phyloP scores from a whole-genome alignment of 192 early-diverging fungal genomes.

The Backusella morwellensis region DNA sequence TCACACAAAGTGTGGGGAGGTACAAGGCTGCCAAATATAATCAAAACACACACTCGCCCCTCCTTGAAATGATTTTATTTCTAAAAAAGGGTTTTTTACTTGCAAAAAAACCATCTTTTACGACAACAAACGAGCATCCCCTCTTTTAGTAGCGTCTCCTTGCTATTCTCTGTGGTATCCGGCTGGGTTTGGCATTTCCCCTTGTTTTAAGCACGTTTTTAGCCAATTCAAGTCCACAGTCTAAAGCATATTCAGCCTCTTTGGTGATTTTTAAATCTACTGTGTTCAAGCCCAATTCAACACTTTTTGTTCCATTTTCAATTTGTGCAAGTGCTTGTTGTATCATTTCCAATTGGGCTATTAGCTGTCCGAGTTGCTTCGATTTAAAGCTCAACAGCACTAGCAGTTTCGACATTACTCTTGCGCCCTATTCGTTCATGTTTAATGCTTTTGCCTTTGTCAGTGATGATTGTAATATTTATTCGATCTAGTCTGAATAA shows the following conservation, averaged over 20 bases:
- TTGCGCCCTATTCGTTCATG: background rate
- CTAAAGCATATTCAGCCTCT: background rate
- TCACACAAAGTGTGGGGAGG: background rate
- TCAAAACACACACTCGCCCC: background rate
- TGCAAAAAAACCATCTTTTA: background rate
- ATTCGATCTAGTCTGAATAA: background rate
- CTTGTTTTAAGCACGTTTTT: background rate
- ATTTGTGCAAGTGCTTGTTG: constrained; percentile 3
- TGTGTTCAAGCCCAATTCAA: background rate
- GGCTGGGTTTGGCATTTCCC: background rate
- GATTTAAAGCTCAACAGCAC: background rate
- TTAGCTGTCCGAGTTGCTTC: background rate
- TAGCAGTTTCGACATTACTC: background rate
- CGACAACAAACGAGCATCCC: background rate
- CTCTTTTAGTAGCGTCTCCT: background rate
- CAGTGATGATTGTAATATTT: background rate
- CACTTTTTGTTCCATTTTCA: constrained; percentile 3
- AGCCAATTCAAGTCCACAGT: background rate
- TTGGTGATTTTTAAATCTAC: background rate
- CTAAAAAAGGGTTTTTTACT: background rate
- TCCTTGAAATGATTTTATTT: background rate
- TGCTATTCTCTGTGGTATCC: background rate
- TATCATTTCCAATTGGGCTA: background rate
- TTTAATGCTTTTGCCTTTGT: background rate
- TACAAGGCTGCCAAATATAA: background rate